A percentile compares a stretch with the other conserved stretches of the same genome.
These are phyloP conservation scores for Metschnikowia continentalis DNA, from an alignment of 805 yeast genomes.

Conservation along the genomic window DNA sequence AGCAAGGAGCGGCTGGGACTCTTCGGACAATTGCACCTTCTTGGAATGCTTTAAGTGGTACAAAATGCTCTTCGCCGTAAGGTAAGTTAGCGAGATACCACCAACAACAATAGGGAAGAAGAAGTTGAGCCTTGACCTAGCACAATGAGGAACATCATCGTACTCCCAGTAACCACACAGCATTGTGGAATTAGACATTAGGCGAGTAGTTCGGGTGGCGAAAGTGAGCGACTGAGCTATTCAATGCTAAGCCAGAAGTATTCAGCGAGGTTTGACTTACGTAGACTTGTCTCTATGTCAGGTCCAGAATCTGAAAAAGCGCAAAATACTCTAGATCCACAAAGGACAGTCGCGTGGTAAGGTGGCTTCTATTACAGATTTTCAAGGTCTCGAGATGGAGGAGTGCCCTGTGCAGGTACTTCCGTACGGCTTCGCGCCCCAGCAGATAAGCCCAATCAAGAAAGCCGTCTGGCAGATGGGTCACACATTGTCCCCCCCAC, in stretches of 20 bases:
- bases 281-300: not conserved
- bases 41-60: slow-evolving; percentile 2
- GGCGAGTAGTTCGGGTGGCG: not conserved
- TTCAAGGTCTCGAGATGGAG: slow-evolving; percentile 1
- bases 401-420: not conserved
- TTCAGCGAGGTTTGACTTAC: not conserved
- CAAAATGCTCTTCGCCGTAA: slow-evolving; percentile 16
- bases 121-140: slow-evolving; percentile 39
- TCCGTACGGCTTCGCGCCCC: slow-evolving; percentile 5
- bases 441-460: slow-evolving; percentile 1
- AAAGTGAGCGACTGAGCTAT: not conserved
- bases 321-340: not conserved
- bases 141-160: slow-evolving; percentile 58
- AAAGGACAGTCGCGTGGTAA: not conserved
- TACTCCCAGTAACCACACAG: slow-evolving; percentile 45
- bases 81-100: slow-evolving; percentile 25
- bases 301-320: not conserved
- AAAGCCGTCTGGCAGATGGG: not conserved
- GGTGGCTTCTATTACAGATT: not conserved
- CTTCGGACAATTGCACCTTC: slow-evolving; percentile 19
- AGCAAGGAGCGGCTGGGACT: slow-evolving; percentile 34
- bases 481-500: no score
- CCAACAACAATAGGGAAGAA: slow-evolving; percentile 29
- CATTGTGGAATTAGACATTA: slow-evolving; percentile 5
- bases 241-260: not conserved